Evolutionary conservation across 176 grass and related monocot species (phyloP), one percentile per base, ranked within the genome.

Genomic region (Typha latifolia): DNA sequence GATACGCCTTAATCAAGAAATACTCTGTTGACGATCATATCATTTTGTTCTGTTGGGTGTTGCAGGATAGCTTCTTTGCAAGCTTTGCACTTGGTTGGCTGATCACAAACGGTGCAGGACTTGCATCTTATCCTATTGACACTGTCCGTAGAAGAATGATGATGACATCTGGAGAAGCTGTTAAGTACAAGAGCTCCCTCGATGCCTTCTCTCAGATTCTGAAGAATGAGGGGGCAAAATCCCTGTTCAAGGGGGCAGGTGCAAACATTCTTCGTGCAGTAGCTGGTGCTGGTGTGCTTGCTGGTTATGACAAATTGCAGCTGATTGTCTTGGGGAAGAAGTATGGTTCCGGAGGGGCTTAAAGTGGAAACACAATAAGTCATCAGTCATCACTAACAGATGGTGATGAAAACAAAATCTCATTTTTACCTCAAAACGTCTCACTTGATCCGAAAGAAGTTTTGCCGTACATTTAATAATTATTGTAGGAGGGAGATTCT

Each of bases 61-160:
- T 86, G 64, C 63, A 96, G 92, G 92, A 96, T 82, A 96, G 87
- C 50, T 96, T 96, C 88, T 84, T 96, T 55, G 92, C 92, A 0
- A 91, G 88, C 57, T 96, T 96, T 3, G 85, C 72, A 1, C 75
- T 96, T 18, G 92, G 88, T 77, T 96, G 88, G 88, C 61, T 96
- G 49, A 86, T 96, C 74, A 96, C 92, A 48, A 96, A 82, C 0
- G 92, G 92, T 43, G 92, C 92, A 0, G 92, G 92, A 64, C 85
- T 96, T 49, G 92, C 92, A 23, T 96, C 92, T 8, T 96, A 96
- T 77, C 92, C 92, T 23, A 81, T 91, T 26, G 92, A 96, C 57
- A 96, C 92, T 0, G 88, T 96, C 78, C 88, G 92, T 47, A 96
- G 92, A 89, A 78, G 92, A 61, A 96, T 96, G 92, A 96, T 96